These are phyloP conservation scores for Nakazawaea ambrosiae DNA, from an alignment of 805 yeast genomes.

Conservation along the genomic window DNA sequence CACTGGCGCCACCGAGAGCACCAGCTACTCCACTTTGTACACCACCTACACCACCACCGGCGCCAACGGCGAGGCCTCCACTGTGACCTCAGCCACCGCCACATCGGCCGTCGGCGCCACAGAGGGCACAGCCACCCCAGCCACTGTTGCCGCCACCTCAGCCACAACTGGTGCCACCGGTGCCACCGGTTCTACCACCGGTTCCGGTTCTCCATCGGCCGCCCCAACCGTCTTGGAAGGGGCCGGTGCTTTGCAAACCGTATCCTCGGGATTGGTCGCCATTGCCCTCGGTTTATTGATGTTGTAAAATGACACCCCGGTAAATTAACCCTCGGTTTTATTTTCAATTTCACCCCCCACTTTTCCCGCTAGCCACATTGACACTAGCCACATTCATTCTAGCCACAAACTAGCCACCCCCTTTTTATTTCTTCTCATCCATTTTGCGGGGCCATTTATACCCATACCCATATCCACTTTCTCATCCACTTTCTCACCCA, in stretches of 20 bases:
- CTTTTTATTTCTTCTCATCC: too few species aligned
- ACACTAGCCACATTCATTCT: too few species aligned
- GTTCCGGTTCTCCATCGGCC: neutral
- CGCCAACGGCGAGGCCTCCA: slow-evolving; percentile 10
- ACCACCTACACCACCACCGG: slow-evolving; percentile 10
- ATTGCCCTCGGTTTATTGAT: slow-evolving; percentile 10
- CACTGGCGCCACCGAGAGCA: slow-evolving; percentile 6
- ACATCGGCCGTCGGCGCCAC: slow-evolving; percentile 3
- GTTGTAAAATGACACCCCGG: slow-evolving; percentile 7
- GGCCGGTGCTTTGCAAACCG: slow-evolving; percentile 3
- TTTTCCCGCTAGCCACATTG: too few species aligned
- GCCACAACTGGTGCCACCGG: neutral
- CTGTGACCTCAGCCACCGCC: slow-evolving; percentile 11
- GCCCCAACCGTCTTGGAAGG: slow-evolving; percentile 7
- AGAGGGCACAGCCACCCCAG: neutral
- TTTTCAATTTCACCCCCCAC: too few species aligned
- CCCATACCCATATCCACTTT: too few species aligned
- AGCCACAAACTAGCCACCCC: too few species aligned
- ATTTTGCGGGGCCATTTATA: too few species aligned
- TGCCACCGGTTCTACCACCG: neutral
- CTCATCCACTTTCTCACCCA: too few species aligned
- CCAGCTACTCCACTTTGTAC: slow-evolving; percentile 8
- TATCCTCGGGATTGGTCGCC: slow-evolving; percentile 8
- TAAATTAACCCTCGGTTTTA: too few species aligned
- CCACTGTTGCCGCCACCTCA: slow-evolving; percentile 1